phyloP scores from a whole-genome alignment of 805 yeast species.

The Myxozyma melibiosi region DNA sequence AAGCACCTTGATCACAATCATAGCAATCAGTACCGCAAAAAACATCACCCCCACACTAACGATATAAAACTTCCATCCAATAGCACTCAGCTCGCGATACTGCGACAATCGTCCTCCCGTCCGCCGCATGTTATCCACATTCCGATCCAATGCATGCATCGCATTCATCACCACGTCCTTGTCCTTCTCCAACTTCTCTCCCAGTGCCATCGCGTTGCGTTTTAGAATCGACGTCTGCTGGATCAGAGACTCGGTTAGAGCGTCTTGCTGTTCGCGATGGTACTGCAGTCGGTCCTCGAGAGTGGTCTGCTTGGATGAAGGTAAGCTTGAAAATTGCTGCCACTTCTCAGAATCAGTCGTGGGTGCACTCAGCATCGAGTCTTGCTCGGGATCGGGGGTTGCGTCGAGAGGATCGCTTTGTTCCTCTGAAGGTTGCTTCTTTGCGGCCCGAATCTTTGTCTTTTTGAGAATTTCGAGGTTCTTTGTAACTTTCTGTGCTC shows the following conservation, averaged over 20 bases:
- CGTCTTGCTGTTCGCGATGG: constrained; percentile 47
- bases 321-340: background rate
- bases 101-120: constrained; percentile 42
- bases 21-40: constrained; percentile 40
- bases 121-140: constrained; percentile 41
- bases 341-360: background rate
- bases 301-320: constrained; percentile 16
- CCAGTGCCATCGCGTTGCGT: constrained; percentile 50
- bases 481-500: constrained; percentile 1
- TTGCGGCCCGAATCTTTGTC: background rate
- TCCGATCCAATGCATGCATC: constrained; percentile 41
- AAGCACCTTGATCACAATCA: constrained; percentile 41
- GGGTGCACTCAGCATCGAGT: constrained; percentile 6
- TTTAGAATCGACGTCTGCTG: constrained; percentile 53
- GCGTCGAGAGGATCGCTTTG: background rate
- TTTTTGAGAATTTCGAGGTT: background rate
- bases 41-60: constrained; percentile 43
- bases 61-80: constrained; percentile 48
- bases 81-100: constrained; percentile 43
- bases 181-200: constrained; percentile 45
- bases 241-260: constrained; percentile 52
- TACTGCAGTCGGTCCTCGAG: constrained; percentile 29
- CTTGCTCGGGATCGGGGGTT: constrained; percentile 1
- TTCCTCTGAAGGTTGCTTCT: background rate
- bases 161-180: constrained; percentile 42